Conservation (phyloP, 225 moss, liverwort and hornwort species). For the Marchantia polymorpha region DNA sequence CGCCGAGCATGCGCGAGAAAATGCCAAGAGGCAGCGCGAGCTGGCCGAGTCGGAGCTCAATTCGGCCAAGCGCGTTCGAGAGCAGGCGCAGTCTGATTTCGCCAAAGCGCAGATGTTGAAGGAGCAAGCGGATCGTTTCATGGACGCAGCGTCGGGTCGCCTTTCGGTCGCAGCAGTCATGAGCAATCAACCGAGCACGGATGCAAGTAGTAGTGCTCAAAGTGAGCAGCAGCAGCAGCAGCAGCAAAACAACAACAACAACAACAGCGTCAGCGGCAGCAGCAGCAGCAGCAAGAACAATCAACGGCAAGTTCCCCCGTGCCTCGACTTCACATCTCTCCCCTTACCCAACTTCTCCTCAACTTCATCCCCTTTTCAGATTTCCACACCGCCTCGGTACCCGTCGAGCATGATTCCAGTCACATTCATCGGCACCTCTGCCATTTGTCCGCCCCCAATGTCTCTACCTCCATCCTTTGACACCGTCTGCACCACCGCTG, state of each 20-base stretch:
- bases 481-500: slow-evolving; percentile 4
- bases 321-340: slow-evolving; percentile 13
- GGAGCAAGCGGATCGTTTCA: slow-evolving; percentile 32
- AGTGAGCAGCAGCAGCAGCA: not conserved
- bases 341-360: slow-evolving; percentile 11
- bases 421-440: slow-evolving; percentile 2
- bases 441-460: slow-evolving; percentile 1
- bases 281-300: not conserved
- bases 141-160: slow-evolving; percentile 15
- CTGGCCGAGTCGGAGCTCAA: slow-evolving; percentile 48
- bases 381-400: slow-evolving; percentile 13
- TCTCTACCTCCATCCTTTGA: slow-evolving; percentile 8
- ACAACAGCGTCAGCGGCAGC: not conserved
- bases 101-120: slow-evolving; percentile 34
- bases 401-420: slow-evolving; percentile 7
- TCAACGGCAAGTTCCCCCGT: slow-evolving; percentile 3
- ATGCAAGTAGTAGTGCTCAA: slow-evolving; percentile 4
- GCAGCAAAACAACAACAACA: too few relatives aligned
- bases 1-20: slow-evolving; percentile 40
- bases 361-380: slow-evolving; percentile 14
- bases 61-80: slow-evolving; percentile 46
- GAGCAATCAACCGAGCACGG: not conserved
- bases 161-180: slow-evolving; percentile 6
- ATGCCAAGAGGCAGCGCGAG: slow-evolving; percentile 49
- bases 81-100: slow-evolving; percentile 43